Evolutionary conservation across 352 stramenopile genomes (phyloP), one percentile per base, ranked within the genome.

Genomic region (Phytophthora fragariae): DNA sequence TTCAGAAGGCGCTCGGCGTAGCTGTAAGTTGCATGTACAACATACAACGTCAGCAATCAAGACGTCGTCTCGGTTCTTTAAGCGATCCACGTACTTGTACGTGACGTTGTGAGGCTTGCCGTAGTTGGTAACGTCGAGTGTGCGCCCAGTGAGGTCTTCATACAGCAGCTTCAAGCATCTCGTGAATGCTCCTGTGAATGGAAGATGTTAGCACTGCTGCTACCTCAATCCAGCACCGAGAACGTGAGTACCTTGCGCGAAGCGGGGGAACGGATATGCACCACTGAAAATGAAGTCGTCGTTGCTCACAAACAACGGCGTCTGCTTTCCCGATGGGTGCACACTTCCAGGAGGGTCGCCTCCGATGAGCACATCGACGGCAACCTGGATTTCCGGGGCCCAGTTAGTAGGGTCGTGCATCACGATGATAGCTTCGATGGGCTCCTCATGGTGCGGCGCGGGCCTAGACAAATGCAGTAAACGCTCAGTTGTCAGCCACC

Each of bases 391-490:
- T 61, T 97, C 92, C 0, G 88, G 83, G 0, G 92, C 92, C 92
- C 92, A 97, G 70, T 97, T 79, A 41, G 94, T 86, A 10, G 92
- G 92, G 47, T 98, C 92, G 71, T 98, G 92, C 82, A 98, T 94
- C 62, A 98, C 82, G 73, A 98, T 84, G 67, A 97, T 89, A 17
- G 87, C 92, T 37, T 90, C 86, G 52, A 97, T 86, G 3, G 88
- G 88, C 47, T 96, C 89, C 27, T 90, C 77, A 33, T 90, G 72
- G 58, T 90, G 76, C 24, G 81, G 85, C 14, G 83, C 81, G 11
- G 58, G 47, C 15, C 88, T 95, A 37, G 29, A 33, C 15, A 11
- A 62, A 60, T 31, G 57, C 15, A 53, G 0, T 11, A 2, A 44
- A 14, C 37, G 6, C 14, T 41, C 35, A 44, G 37, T 17, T n/a